Evolutionary conservation across 1,284 basidiomycete genomes (phyloP), one percentile per base, ranked within the genome.

Genomic region (Apiotrichum gamsii): DNA sequence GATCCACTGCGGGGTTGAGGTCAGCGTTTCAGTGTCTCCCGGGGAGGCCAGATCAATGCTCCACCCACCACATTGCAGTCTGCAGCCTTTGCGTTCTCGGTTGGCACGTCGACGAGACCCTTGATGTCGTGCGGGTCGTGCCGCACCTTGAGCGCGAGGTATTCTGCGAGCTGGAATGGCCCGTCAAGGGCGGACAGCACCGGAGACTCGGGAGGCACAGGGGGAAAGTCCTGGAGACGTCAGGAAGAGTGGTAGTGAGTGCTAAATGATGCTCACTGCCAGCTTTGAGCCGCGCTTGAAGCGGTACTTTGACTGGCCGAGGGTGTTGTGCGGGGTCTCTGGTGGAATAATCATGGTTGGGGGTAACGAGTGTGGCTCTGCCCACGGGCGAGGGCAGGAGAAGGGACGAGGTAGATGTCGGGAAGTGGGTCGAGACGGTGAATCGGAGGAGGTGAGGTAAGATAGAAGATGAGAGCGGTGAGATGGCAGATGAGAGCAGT

Each of bases 161-260:
- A 96, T 67, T 97, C 91, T 64, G 96, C 90, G 3, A 95, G 78
- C 68, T 94, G 90, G 67, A 95, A 95, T 0, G 90, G 87, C 59
- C 87, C 90, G 72, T 94, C 85, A 20, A 93, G 57, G 6, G 54
- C 54, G 16, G 62, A 58, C 16, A 71, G 60, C 10, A 61, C 56
- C 3, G 57, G 42, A 13, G 54, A 56, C 48, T 47, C 49, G 19
- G 61, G 53, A 1, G 60, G 58, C 14, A 45, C 39, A 13, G 59
- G 59, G 1, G 59, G 61, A 11, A 62, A 45, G 11, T 64, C 64
- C 64, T 66, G 49, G 8, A 11, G 3, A 19, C 28, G 45, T 29
- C 10, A 25, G 30, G 25, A 11, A 28, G 25, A 28, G 25, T 6
- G 25, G 25, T 6, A 28, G 25, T 11, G 25, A 11, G 25, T 6